Conservation (phyloP, 2,329 filamentous ascomycete genomes). For the Trichoderma gracile region DNA sequence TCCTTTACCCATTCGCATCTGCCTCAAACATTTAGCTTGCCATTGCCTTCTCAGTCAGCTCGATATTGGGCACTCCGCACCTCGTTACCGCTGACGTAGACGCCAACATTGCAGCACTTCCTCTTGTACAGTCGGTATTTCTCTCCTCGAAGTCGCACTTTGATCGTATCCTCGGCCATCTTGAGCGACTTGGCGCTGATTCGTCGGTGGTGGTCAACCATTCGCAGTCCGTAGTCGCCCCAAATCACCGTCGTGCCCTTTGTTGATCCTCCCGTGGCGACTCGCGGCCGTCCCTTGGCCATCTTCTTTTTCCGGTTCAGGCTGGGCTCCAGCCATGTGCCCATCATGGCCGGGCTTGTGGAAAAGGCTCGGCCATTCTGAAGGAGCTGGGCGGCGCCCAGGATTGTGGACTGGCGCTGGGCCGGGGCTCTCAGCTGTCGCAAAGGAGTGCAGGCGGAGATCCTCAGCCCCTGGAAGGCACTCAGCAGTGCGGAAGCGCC, state of each 20-base stretch:
- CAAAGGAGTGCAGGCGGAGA: slow-evolving; percentile 44
- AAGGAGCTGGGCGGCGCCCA: slow-evolving; percentile 40
- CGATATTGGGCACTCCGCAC: slow-evolving; percentile 45
- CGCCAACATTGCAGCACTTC: slow-evolving; percentile 88
- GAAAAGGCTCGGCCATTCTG: slow-evolving; percentile 68
- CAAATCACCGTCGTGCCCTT: slow-evolving; percentile 95
- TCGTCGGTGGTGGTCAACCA: slow-evolving; percentile 89
- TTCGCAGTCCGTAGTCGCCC: slow-evolving; percentile 93
- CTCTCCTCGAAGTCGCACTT: slow-evolving; percentile 81
- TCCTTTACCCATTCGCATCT: slow-evolving; percentile 98
- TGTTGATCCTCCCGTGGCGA: slow-evolving; percentile 84
- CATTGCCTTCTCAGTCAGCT: not conserved
- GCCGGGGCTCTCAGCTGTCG: slow-evolving; percentile 42
- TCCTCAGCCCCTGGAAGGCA: slow-evolving; percentile 53
- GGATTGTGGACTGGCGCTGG: slow-evolving; percentile 34
- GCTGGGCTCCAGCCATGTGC: slow-evolving; percentile 81
- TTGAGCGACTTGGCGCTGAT: slow-evolving; percentile 85
- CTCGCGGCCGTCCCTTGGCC: slow-evolving; percentile 85
- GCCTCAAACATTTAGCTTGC: slow-evolving; percentile 1
- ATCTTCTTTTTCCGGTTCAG: slow-evolving; percentile 77
- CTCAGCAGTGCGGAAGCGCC: slow-evolving; percentile 48
- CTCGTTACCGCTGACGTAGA: slow-evolving; percentile 94
- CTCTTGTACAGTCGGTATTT: slow-evolving; percentile 92
- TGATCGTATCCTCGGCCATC: slow-evolving; percentile 92
- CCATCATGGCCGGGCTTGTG: slow-evolving; percentile 59